Conservation (phyloP, 2,329 filamentous ascomycete genomes). For the Drechslerella stenobrocha region DNA sequence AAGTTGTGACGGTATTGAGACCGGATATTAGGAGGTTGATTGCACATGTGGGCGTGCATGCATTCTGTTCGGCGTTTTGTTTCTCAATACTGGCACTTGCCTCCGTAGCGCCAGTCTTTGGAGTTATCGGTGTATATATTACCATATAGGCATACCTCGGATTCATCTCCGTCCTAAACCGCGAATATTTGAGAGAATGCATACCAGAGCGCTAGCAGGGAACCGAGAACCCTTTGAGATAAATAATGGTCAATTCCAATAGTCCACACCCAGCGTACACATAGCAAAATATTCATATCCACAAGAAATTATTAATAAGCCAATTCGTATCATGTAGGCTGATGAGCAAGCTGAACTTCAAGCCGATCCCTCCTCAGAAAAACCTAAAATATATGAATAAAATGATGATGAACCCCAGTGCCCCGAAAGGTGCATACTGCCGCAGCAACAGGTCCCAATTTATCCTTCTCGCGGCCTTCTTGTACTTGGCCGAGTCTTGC, state of each 20-base stretch:
- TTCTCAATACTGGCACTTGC: not conserved
- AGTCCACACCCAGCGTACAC: not conserved
- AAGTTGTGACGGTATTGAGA: not conserved
- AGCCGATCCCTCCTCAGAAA: conserved; percentile 63
- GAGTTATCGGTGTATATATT: not conserved
- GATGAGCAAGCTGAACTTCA: not conserved
- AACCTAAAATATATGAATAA: conserved; percentile 92
- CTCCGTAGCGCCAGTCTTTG: not conserved
- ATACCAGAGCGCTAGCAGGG: no score
- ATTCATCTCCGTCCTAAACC: no score
- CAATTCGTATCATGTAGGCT: not conserved
- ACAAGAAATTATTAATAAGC: no score
- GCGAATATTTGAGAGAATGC: no score
- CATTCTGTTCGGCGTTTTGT: not conserved
- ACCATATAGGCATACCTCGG: not conserved
- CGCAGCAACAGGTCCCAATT: conserved; percentile 97
- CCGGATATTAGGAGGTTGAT: not conserved
- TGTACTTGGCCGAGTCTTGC: conserved; percentile 94
- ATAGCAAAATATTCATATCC: not conserved
- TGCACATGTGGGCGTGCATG: not conserved
- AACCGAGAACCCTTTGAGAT: no score
- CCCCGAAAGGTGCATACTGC: conserved; percentile 91
- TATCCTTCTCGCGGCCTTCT: conserved; percentile 86
- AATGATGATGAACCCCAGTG: conserved; percentile 76
- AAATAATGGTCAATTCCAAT: not conserved